These are phyloP conservation scores for Cystofilobasidium capitatum DNA, from an alignment of 768 basidiomycete species.

Conservation along the genomic window DNA sequence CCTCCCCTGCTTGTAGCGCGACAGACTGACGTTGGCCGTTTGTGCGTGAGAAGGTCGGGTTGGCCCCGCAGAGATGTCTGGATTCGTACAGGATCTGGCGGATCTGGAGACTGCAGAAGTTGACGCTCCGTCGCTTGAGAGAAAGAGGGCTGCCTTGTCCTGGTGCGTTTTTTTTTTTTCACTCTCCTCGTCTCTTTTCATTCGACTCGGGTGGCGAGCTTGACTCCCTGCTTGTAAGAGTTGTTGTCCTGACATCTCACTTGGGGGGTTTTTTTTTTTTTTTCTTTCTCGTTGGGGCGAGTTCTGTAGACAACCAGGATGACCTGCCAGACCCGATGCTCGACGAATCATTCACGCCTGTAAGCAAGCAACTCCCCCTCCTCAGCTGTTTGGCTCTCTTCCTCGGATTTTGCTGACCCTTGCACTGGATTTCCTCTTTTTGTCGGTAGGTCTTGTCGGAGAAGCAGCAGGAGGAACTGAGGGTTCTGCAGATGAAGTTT, in stretches of 20 bases:
- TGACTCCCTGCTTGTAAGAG: too few relatives aligned
- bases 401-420: not conserved
- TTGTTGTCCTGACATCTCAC: too few relatives aligned
- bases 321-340: slow-evolving; percentile 65
- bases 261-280: not conserved
- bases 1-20: not conserved
- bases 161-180: not conserved
- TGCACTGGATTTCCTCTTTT: not conserved
- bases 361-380: slow-evolving; percentile 20
- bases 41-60: slow-evolving; percentile 37
- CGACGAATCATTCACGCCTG: slow-evolving; percentile 37
- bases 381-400: not conserved
- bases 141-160: not conserved
- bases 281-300: too few relatives aligned
- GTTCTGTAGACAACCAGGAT: slow-evolving; percentile 61
- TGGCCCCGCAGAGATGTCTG: slow-evolving; percentile 64
- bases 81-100: slow-evolving; percentile 58
- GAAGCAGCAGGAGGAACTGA: slow-evolving; percentile 36
- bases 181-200: too few relatives aligned
- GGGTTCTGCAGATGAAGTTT: slow-evolving; percentile 39
- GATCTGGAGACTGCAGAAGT: not conserved
- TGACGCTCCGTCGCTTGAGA: not conserved
- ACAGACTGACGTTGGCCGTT: not conserved
- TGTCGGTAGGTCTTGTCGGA: slow-evolving; percentile 33
- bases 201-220: too few relatives aligned